Evolutionary conservation across 108 stramenopile genomes (phyloP).

Genomic region (Cyclostephanos invisitatus): DNA sequence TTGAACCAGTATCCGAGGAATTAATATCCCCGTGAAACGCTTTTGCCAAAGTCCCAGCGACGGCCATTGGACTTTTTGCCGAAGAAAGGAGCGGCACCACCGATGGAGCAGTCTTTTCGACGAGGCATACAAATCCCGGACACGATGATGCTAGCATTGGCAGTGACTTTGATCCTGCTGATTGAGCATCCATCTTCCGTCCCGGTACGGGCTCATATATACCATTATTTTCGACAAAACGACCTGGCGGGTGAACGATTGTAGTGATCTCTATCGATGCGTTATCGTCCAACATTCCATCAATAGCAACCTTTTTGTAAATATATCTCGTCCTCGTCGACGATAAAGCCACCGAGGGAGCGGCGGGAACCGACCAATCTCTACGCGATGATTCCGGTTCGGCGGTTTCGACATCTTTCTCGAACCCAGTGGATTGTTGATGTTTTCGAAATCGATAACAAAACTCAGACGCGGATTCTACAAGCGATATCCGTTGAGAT

Average conservation of each 20-base stretch:
- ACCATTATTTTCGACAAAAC: constrained; percentile 41
- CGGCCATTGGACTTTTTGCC: constrained; percentile 81
- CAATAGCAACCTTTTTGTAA: constrained; percentile 10
- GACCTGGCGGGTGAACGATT: constrained; percentile 43
- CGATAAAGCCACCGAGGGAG: constrained; percentile 51
- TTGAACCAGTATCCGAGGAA: not conserved
- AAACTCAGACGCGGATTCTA: constrained; percentile 82
- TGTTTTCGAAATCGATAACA: constrained; percentile 53
- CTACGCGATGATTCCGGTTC: not conserved
- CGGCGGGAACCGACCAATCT: not conserved
- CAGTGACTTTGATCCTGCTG: constrained; percentile 28
- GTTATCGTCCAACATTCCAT: constrained; percentile 11
- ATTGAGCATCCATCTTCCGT: not conserved
- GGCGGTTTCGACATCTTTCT: not conserved
- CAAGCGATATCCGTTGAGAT: constrained; percentile 71
- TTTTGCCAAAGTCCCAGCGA: constrained; percentile 55
- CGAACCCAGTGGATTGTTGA: constrained; percentile 17
- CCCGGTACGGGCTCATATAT: constrained; percentile 7
- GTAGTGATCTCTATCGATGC: constrained; percentile 29
- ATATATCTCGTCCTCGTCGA: constrained; percentile 49
- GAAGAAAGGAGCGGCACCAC: constrained; percentile 85
- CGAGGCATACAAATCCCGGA: constrained; percentile 97
- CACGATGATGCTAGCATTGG: constrained; percentile 92
- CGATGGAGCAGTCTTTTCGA: constrained; percentile 91
- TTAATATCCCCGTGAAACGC: constrained; percentile 4